Base-by-base conservation (phyloP, 129 eudicot species). In the Lonicera japonica region DNA sequence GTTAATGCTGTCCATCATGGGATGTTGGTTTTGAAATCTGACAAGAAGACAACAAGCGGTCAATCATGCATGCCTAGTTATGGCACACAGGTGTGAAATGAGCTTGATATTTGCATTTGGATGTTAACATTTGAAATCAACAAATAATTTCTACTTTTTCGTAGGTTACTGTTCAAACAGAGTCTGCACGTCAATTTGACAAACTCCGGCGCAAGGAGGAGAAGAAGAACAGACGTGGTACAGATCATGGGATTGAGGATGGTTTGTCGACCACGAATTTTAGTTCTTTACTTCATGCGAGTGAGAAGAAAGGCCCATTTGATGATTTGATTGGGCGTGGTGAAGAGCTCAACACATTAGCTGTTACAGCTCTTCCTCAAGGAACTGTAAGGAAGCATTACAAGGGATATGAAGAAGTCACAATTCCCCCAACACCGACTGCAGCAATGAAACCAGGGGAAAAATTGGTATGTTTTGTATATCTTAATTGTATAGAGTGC, bases 201-300 rank as follows among this genome's bases (percentile, higher is more conserved):
- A 92, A 92, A 92, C 85, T 92, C 71, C 76, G 98, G 56, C 95
- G 98, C 48, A 92, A 92, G 77, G 98, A 92, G 83, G 98, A 88
- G 69, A 87, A 73, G 80, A 86, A 83, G 80, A 76, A 85, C 54
- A 87, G 79, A 57, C 95, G 98, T 18, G 95, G 90, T 67, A 58
- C 71, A n/a, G 96, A 87, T 78, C 73, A 78, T 65, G 98, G 90
- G 56, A 22, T 70, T 60, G 96, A 87, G 57, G 79, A 68, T 54
- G 91, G 84, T 25, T 72, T 87, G 41, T 84, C 95, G 38, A 45
- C 72, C 20, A 46, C 73, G 69, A 77, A 77, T 72, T 92, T 92
- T 74, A 71, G 77, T 56, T 84, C 96, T 64, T 73, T 92, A 78
- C 90, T 92, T 62, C 91, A 92, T 66, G 98, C 98, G 65, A 92